Evolutionary conservation across 2,329 filamentous ascomycete species (phyloP), one percentile per base, ranked within the genome.

Genomic region (Cladorrhinum sp.): DNA sequence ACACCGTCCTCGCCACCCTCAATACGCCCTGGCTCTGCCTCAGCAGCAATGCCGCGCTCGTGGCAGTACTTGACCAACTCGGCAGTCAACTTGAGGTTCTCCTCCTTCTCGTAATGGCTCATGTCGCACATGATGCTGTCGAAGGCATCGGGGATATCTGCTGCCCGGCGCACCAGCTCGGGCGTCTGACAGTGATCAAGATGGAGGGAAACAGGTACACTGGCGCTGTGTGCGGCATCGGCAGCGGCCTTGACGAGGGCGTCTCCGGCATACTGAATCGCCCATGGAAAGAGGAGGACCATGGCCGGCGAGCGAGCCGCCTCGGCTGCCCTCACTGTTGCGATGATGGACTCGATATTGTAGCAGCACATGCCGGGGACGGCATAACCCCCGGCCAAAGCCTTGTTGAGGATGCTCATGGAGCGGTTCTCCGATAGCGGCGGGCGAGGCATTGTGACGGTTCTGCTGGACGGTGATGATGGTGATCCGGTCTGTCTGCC

Each of bases 121-220:
- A 90, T 90, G 73, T 90, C 87, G 13, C 88, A 84, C 86, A 90
- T 89, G 72, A 91, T 90, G 64, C 81, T 84, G 73, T 91, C 88
- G 66, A 90, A 90, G 2, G 76, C 81, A 54, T 81, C 78, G 20
- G 71, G 68, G n/a, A 84, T 79, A 66, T 86, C 80, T 0, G 85
- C 86, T 0, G 86, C 85, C 3, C 76, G 77, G 16, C 81, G 80
- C 64, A 88, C 84, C 29, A 86, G 83, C 64, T 85, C 84, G 2
- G 84, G 82, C 8, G 80, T 83, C 73, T 88, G 86, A 27, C 83
- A 84, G 73, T 89, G 86, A 76, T 89, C 86, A 68, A 89, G 81
- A 72, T 89, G 86, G 50, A 89, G 76, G 23, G 81, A 81, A 29
- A 89, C 74, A 24, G 86, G 86, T 2, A 88, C 85, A 2, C 71